Percentiles rank a stretch among this genome's conserved stretches.
Evolutionary conservation across 176 grass and related monocot species (phyloP).

Genomic region (Panicum miliaceum): DNA sequence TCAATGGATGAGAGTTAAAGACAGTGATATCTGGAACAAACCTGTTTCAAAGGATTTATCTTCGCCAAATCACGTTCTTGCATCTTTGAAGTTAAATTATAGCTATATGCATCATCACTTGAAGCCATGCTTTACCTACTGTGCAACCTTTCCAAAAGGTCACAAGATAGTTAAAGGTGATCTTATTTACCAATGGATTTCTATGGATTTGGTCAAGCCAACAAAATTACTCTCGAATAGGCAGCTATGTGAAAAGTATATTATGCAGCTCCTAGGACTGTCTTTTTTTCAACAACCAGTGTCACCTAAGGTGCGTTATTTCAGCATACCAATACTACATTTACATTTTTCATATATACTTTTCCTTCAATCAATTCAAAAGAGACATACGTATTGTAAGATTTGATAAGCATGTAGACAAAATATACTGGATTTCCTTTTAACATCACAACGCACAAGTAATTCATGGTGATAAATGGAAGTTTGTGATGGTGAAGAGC

Average conservation of each 20-base stretch:
- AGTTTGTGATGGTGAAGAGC: too few species aligned
- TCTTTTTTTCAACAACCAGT: not conserved
- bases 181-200: conserved; percentile 44
- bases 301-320: not conserved
- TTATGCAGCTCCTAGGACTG: not conserved
- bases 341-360: too few species aligned
- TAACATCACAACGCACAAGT: too few species aligned
- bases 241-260: not conserved
- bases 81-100: conserved; percentile 3
- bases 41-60: not conserved
- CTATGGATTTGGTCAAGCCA: conserved; percentile 1
- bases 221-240: not conserved
- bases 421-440: too few species aligned
- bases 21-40: not conserved
- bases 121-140: conserved; percentile 10
- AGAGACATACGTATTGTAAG: too few species aligned
- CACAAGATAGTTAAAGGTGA: not conserved
- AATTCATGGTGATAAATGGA: too few species aligned
- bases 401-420: too few species aligned
- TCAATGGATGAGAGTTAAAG: conserved; percentile 1
- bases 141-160: conserved; percentile 37
- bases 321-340: not conserved
- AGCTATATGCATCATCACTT: not conserved
- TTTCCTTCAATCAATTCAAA: too few species aligned
- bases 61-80: not conserved